phyloP scores from a whole-genome alignment of 371 early-diverging fungal species.

The Coemansia sp. region DNA sequence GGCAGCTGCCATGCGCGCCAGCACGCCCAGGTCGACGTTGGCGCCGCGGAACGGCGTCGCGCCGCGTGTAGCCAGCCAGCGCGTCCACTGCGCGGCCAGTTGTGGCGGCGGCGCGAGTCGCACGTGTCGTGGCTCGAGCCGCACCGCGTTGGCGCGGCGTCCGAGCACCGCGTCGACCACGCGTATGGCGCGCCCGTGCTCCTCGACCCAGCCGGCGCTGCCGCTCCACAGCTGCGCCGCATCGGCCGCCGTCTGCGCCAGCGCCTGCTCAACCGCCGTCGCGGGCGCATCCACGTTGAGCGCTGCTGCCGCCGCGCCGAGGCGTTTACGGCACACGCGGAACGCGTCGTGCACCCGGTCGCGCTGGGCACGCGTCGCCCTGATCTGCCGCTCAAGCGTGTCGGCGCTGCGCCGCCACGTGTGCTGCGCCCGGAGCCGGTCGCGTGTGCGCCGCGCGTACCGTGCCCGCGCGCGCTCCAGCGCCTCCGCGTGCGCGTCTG shows the following conservation, averaged over 20 bases:
- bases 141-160: slow-evolving; percentile 31
- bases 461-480: slow-evolving; percentile 16
- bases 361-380: background rate
- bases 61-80: slow-evolving; percentile 26
- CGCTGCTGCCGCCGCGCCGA: slow-evolving; percentile 7
- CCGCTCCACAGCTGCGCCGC: slow-evolving; percentile 34
- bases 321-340: slow-evolving; percentile 21
- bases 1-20: slow-evolving; percentile 32
- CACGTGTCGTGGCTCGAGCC: slow-evolving; percentile 31
- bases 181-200: background rate
- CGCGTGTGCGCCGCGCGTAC: slow-evolving; percentile 38
- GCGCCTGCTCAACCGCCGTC: slow-evolving; percentile 13
- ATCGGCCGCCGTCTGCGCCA: slow-evolving; percentile 12
- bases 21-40: slow-evolving; percentile 25
- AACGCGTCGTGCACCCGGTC: slow-evolving; percentile 10
- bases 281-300: slow-evolving; percentile 21
- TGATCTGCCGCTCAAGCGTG: slow-evolving; percentile 4
- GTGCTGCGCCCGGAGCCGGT: slow-evolving; percentile 22
- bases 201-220: slow-evolving; percentile 38
- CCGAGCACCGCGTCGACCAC: slow-evolving; percentile 35
- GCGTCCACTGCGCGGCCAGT: slow-evolving; percentile 34
- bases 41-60: slow-evolving; percentile 28
- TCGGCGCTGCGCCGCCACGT: slow-evolving; percentile 16
- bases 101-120: slow-evolving; percentile 37
- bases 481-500: background rate